Base-by-base conservation (phyloP, 352 stramenopile genomes). In the Phytophthora constricta region DNA sequence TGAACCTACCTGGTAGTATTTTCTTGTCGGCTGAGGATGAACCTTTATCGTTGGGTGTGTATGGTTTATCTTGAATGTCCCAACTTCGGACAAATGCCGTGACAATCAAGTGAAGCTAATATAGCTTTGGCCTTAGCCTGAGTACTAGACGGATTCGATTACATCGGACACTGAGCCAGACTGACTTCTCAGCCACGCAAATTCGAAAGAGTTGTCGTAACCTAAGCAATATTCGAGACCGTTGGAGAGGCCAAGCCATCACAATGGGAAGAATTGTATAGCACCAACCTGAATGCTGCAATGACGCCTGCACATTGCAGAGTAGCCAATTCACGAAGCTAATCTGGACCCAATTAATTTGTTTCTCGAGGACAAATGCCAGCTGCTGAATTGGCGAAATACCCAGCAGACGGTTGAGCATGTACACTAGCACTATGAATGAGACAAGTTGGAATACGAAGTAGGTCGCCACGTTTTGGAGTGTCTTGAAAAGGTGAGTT, bases 301-400 rank as follows among this genome's bases (percentile, higher is more conserved):
- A 33, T n/a, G 31, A 54, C 3, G 41, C 31, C 11, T 76, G 72
- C 0, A 78, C 49, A 9, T 65, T 68, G 52, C 70, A 75, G 11
- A 76, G 26, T 9, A 84, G 41, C 75, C 71, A 83, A 27, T 72
- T 62, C 3, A 68, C 22, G 8, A 85, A 39, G 43, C 66, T 72
- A n/a, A 42, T 50, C 31, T 75, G 76, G 2, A 76, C 39, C 14
- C 68, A 42, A 19, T 23, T 33, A 16, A 47, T 47, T 26, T 79
- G 64, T 7, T 56, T 68, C 20, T 68, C 49, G 13, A 82, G 50
- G n/a, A 83, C 71, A 34, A 85, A 81, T 5, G 68, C 68, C 9
- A 85, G 63, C 14, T 79, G 71, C 3, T 58, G 28, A 9, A 81
- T 28, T 3, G 65, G 33, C 5, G 55, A 60, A 16, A 65, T 16